phyloP scores from a whole-genome alignment of 495 filamentous ascomycete genomes.

The Jackrogersella multiformis region DNA sequence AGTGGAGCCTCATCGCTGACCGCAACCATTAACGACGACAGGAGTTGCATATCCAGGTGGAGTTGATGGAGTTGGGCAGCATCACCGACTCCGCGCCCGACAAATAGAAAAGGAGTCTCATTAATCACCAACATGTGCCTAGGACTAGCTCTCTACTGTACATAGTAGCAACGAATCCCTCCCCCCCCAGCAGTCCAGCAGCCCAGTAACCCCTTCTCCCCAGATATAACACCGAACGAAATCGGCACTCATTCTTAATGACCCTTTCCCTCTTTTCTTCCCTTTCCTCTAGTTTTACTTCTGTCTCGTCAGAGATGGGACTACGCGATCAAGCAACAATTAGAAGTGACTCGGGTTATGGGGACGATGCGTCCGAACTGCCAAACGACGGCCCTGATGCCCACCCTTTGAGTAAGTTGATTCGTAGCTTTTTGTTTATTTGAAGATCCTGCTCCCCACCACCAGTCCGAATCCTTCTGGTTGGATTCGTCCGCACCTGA shows the following conservation, averaged over 20 bases:
- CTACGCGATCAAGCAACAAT: conserved; percentile 49
- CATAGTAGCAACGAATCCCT: conserved; percentile 12
- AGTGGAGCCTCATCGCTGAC: conserved; percentile 37
- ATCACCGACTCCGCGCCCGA: conserved; percentile 43
- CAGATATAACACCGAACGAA: conserved; percentile 39
- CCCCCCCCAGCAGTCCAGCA: conserved; percentile 1
- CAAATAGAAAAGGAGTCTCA: conserved; percentile 36
- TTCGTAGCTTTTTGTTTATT: conserved; percentile 5
- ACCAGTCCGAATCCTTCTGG: conserved; percentile 1
- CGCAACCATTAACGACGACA: conserved; percentile 43
- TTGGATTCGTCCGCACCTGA: neutral
- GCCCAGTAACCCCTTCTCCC: conserved; percentile 17
- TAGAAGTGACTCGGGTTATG: conserved; percentile 50
- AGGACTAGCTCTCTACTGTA: conserved; percentile 2
- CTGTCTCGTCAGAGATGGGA: conserved; percentile 49
- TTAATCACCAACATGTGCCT: conserved; percentile 32
- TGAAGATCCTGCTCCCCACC: neutral
- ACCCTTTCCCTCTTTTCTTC: conserved; percentile 37
- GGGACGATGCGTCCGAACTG: conserved; percentile 47
- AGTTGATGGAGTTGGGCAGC: conserved; percentile 49
- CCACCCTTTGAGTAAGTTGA: conserved; percentile 47
- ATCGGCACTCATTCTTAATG: conserved; percentile 35
- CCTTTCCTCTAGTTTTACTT: conserved; percentile 30
- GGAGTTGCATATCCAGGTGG: conserved; percentile 44
- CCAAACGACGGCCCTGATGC: conserved; percentile 43